A percentile compares a stretch with the other conserved stretches of the same genome.
Conservation (phyloP, 2,329 filamentous ascomycete species). For the Remersonia thermophila region DNA sequence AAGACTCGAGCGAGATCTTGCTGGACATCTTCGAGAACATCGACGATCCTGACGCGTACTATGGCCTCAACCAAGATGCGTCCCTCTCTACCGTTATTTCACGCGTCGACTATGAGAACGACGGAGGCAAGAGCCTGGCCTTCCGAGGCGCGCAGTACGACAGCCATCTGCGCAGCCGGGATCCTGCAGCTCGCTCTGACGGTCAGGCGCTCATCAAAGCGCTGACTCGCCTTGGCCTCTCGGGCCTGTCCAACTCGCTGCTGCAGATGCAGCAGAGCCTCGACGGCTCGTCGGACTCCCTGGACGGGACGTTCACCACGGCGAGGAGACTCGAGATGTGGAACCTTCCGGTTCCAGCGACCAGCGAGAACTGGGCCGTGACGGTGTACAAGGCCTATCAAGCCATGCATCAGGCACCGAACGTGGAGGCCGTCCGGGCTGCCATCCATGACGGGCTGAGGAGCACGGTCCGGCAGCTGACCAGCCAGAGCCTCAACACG, state of each 20-base stretch:
- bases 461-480: conserved; percentile 46
- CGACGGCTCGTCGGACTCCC: conserved; percentile 42
- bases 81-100: conserved; percentile 67
- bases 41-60: conserved; percentile 92
- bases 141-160: conserved; percentile 89
- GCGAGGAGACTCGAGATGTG: conserved; percentile 79
- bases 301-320: conserved; percentile 65
- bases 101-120: conserved; percentile 77
- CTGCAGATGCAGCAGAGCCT: conserved; percentile 53
- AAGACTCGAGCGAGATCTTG: conserved; percentile 54
- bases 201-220: conserved; percentile 61
- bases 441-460: conserved; percentile 53
- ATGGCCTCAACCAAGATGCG: conserved; percentile 70
- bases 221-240: conserved; percentile 67
- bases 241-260: conserved; percentile 73
- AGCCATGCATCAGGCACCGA: conserved; percentile 55
- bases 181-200: conserved; percentile 45
- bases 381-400: conserved; percentile 74
- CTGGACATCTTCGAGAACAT: conserved; percentile 81
- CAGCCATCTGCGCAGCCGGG: conserved; percentile 57
- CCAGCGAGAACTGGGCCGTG: conserved; percentile 49
- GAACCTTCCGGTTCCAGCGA: conserved; percentile 67
- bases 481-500: conserved; percentile 35
- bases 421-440: conserved; percentile 38
- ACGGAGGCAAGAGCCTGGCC: conserved; percentile 75